Conservation (phyloP, 371 early-diverging fungal species). For the Circinella minor region DNA sequence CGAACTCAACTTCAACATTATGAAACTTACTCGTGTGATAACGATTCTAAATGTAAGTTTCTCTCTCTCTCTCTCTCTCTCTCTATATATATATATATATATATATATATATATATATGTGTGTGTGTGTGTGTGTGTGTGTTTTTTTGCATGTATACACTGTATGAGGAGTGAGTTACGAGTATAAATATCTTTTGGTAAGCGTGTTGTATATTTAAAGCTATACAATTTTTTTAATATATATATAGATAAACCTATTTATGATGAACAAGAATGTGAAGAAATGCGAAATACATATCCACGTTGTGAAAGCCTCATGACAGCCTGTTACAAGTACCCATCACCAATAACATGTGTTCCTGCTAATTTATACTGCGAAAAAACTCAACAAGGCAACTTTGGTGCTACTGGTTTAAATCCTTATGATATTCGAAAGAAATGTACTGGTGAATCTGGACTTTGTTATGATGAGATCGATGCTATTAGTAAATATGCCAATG, state of each 20-base stretch:
- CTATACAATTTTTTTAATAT: not conserved
- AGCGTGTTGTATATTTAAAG: too few relatives aligned
- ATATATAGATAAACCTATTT: conserved; percentile 35
- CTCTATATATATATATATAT: not conserved
- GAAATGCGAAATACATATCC: conserved; percentile 73
- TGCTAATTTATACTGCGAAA: conserved; percentile 77
- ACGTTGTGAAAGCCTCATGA: conserved; percentile 72
- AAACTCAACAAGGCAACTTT: conserved; percentile 14
- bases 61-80: too few relatives aligned
- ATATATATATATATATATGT: conserved; percentile 34
- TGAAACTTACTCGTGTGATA: conserved; percentile 79
- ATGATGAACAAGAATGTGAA: conserved; percentile 62
- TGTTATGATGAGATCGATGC: conserved; percentile 82
- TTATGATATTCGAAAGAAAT: conserved; percentile 78
- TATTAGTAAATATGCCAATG: conserved; percentile 78
- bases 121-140: too few relatives aligned
- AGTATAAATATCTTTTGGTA: too few relatives aligned
- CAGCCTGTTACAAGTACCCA: conserved; percentile 77
- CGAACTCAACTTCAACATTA: conserved; percentile 85
- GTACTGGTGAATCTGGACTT: conserved; percentile 60
- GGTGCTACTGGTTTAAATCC: conserved; percentile 23
- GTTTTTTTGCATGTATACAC: too few relatives aligned
- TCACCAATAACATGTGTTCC: conserved; percentile 79
- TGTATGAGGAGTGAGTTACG: too few relatives aligned
- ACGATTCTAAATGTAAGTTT: conserved; percentile 27